Evolutionary conservation across 495 filamentous ascomycete genomes (phyloP), one percentile per base, ranked within the genome.

Genomic region (Trichoderma gamsii): DNA sequence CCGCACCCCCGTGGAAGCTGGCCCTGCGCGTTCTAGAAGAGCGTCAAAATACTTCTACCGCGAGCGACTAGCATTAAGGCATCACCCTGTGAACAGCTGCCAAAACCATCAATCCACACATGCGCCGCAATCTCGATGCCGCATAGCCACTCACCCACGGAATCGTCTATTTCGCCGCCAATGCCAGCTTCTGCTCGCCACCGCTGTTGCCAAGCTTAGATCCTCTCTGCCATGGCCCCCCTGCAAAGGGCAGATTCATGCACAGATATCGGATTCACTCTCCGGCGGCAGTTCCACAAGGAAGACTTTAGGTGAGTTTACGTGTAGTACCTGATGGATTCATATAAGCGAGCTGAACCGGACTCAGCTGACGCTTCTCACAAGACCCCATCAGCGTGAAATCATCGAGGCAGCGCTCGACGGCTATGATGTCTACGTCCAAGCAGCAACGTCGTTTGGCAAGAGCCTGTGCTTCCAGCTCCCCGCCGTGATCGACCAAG

Each of bases 391-490:
- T 6, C 94, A 98, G 73, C 84, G 91, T 67, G 92, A 98, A 67
- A 93, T 97, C 56, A 96, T 98, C 51, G 76, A 79, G 29, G 89
- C 92, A 35, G 88, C 90, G 4, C 82, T 97, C 21, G 87, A 90
- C 63, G 90, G 91, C 21, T 81, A 94, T 59, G 94, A 98, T 89
- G 89, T 98, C 32, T 97, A 96, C 74, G 84, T 98, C 1, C 94
- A 97, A 76, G 94, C 94, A 43, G 93, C 93, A n/a, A 98, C 94
- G 4, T 95, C 92, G 1, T 97, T 96, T 74, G 94, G 94, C 16
- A 98, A 98, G 76, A 96, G 92, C 73, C 75, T 98, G 27, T 97
- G 94, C 77, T 98, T 94, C 72, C 94, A 98, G 72, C 82, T 98
- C 3, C 94, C 94, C 4, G 93, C 94, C 5, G 86, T 98, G 41